phyloP scores from a whole-genome alignment of 495 filamentous ascomycete genomes.

The Mycothermus thermophilus region DNA sequence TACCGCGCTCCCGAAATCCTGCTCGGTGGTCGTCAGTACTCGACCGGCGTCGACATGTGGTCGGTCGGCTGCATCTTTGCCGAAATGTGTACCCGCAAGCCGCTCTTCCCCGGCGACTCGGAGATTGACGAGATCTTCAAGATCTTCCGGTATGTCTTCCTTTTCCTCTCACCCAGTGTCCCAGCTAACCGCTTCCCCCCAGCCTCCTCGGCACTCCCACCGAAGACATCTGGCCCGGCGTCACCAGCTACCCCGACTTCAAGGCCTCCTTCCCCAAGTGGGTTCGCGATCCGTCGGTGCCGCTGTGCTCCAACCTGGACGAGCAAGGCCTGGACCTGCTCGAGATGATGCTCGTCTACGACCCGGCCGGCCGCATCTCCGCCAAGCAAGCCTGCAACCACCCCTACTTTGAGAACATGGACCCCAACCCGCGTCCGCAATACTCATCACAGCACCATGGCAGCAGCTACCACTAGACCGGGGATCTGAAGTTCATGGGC shows the following conservation, averaged over 20 bases:
- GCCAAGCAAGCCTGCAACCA: constrained; percentile 90
- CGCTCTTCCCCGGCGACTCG: constrained; percentile 92
- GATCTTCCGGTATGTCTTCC: constrained; percentile 70
- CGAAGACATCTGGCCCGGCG: constrained; percentile 84
- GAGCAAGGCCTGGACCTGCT: constrained; percentile 81
- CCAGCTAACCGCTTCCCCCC: constrained; percentile 1
- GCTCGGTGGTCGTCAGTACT: constrained; percentile 93
- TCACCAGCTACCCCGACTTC: constrained; percentile 95
- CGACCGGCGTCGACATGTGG: constrained; percentile 99
- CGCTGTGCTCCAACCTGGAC: constrained; percentile 39
- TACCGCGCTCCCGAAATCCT: constrained; percentile 97
- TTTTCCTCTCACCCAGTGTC: neutral
- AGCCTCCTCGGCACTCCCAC: constrained; percentile 85
- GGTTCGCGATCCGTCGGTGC: constrained; percentile 51
- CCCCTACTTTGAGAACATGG: constrained; percentile 82
- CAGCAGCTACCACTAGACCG: constrained; percentile 26
- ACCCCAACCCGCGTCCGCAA: constrained; percentile 33
- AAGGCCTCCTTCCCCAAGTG: constrained; percentile 96
- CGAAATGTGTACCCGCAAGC: constrained; percentile 98
- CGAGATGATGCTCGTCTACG: constrained; percentile 85
- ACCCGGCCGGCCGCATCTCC: constrained; percentile 83
- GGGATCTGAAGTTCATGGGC: neutral
- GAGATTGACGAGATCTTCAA: constrained; percentile 99
- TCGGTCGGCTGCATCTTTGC: constrained; percentile 97
- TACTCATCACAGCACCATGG: constrained; percentile 24